Evolutionary conservation across 805 yeast species (phyloP).

Genomic region (Myxozyma melibiosi): DNA sequence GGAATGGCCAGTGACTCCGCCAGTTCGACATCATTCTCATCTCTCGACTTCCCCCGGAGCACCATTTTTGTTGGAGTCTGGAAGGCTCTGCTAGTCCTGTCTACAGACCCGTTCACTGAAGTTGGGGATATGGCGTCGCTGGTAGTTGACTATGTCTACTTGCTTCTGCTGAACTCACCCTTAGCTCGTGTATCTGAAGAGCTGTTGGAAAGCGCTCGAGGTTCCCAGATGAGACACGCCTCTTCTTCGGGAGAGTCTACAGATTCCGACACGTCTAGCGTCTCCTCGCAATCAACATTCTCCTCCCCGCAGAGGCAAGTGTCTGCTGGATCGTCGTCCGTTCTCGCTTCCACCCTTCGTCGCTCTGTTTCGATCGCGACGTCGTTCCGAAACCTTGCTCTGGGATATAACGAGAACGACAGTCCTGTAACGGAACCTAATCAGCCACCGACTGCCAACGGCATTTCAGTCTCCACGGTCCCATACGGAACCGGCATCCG

Average conservation of each 20-base stretch:
- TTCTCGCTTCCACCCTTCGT: conserved; percentile 29
- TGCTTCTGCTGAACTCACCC: conserved; percentile 64
- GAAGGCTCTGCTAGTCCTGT: conserved; percentile 76
- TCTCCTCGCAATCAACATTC: conserved; percentile 1
- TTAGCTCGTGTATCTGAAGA: conserved; percentile 64
- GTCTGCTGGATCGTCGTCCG: conserved; percentile 18
- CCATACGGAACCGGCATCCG: conserved; percentile 41
- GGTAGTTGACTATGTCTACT: conserved; percentile 71
- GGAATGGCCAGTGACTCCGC: neutral
- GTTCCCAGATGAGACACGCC: neutral
- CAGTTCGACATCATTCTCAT: neutral
- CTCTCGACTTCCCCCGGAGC: conserved; percentile 61
- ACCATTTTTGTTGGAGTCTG: conserved; percentile 83
- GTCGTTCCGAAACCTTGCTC: conserved; percentile 34
- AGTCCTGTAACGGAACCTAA: conserved; percentile 20
- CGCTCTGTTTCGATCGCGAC: conserved; percentile 38
- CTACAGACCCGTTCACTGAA: conserved; percentile 87
- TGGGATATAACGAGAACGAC: conserved; percentile 24
- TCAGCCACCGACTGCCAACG: conserved; percentile 27
- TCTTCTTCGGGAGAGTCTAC: neutral
- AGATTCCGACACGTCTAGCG: neutral
- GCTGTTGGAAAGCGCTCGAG: conserved; percentile 23
- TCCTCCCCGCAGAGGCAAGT: conserved; percentile 9
- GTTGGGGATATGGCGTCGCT: conserved; percentile 71
- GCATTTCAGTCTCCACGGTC: conserved; percentile 35